A percentile compares a stretch with the other conserved stretches of the same genome.
phyloP scores from a whole-genome alignment of 768 basidiomycete genomes.

The Rhodotorula babjevae region DNA sequence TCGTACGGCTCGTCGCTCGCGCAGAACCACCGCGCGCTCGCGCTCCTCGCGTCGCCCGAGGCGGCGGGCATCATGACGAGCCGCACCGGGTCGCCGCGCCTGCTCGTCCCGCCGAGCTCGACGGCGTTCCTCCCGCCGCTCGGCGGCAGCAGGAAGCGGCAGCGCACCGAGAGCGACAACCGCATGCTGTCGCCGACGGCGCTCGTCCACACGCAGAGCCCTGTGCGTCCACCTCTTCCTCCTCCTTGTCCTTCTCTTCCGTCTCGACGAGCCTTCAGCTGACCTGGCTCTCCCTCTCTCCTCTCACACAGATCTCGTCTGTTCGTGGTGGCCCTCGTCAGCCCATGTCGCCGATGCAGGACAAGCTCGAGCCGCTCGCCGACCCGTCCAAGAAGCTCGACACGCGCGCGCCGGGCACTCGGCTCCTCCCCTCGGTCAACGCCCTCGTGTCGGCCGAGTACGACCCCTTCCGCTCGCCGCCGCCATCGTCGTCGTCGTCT shows the following conservation, averaged over 20 bases:
- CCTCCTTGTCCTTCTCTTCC: neutral
- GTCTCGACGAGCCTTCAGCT: neutral
- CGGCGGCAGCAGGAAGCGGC: neutral
- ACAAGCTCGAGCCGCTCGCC: constrained; percentile 8
- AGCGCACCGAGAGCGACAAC: constrained; percentile 28
- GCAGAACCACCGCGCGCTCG: constrained; percentile 32
- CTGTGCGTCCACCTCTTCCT: constrained; percentile 12
- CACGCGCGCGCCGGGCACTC: constrained; percentile 4
- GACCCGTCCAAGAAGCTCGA: constrained; percentile 29
- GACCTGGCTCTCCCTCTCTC: neutral
- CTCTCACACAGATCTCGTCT: constrained; percentile 25
- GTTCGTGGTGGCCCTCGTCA: constrained; percentile 31
- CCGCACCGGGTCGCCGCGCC: constrained; percentile 15
- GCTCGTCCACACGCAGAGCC: constrained; percentile 34
- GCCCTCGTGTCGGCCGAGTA: constrained; percentile 26
- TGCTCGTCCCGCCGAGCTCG: neutral
- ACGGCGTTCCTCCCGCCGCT: constrained; percentile 15
- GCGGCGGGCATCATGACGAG: constrained; percentile 33
- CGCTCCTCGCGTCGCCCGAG: constrained; percentile 37
- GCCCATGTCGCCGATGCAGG: constrained; percentile 34
- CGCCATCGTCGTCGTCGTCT: constrained; percentile 1
- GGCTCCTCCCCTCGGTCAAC: constrained; percentile 33
- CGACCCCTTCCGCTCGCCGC: constrained; percentile 34
- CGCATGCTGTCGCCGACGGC: constrained; percentile 25
- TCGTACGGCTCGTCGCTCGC: constrained; percentile 5